These are phyloP conservation scores for Vigna trinervia DNA, from an alignment of 306 rosid species.

Conservation along the genomic window DNA sequence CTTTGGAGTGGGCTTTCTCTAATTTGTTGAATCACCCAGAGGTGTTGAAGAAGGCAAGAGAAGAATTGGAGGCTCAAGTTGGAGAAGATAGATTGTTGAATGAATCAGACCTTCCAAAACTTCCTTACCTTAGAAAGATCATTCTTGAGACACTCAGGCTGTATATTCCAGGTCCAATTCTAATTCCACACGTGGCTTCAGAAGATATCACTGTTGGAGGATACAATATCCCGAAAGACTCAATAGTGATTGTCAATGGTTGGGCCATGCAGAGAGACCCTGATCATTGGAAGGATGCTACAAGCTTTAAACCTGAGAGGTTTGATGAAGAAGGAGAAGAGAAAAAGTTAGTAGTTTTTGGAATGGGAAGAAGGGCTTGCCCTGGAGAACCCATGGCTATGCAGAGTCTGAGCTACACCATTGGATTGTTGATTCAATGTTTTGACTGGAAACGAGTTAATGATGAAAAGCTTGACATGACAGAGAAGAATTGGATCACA, in stretches of 20 bases:
- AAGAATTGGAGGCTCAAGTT: neutral
- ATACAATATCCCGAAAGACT: neutral
- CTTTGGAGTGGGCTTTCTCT: neutral
- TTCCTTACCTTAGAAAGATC: neutral
- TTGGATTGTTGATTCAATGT: constrained; percentile 32
- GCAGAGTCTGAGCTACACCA: neutral
- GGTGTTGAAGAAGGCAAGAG: constrained; percentile 1
- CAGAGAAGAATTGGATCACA: neutral
- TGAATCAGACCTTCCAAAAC: constrained; percentile 26
- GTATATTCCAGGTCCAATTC: neutral
- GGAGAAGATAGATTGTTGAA: neutral
- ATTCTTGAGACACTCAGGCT: neutral
- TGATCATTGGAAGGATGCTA: neutral
- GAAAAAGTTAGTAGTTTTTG: neutral
- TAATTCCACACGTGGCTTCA: neutral
- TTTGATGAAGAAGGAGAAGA: constrained; percentile 13
- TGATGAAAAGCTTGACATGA: constrained; percentile 22
- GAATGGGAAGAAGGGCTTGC: constrained; percentile 19
- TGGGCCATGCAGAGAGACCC: constrained; percentile 26
- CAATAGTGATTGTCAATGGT: neutral
- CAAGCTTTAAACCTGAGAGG: constrained; percentile 7
- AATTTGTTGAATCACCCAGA: constrained; percentile 8
- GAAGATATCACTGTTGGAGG: neutral
- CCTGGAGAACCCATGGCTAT: constrained; percentile 19
- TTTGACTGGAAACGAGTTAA: constrained; percentile 33